Evolutionary conservation across 306 rosid species (phyloP), one percentile per base, ranked within the genome.

Genomic region (Corylus americana): DNA sequence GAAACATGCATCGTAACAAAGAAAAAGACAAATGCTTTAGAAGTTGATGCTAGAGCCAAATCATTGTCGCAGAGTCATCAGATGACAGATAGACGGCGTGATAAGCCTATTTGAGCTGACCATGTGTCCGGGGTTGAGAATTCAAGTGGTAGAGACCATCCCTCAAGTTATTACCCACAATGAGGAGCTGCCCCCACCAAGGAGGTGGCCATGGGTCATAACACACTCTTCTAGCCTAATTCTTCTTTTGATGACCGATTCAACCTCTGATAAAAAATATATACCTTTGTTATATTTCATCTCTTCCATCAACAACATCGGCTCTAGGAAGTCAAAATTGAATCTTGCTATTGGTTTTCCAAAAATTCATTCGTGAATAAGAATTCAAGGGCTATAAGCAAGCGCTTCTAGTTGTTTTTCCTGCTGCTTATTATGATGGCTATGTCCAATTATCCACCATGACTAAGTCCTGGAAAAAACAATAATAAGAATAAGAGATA

Each of bases 131-230:
- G 45, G 45, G 45, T 42, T 6, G 45, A 42, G 45, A 42, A 42
- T 42, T 6, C 8, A 42, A 42, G 45, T 39, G 35, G 4, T 37
- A 61, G 44, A 58, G 70, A 42, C 31, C 45, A 39, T 2, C 47
- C n/a, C 27, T 14, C 14, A 7, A 9, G 25, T 27, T 71, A 71
- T 42, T 27, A 58, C 14, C 6, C 50, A 71, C 69, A 4, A 27
- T 42, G 45, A 54, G 66, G 64, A 73, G 49, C 64, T 17, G 50
- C 29, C 66, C 49, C 50, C 66, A 71, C 75, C 11, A 71, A 42
- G 64, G 35, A 73, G 64, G 77, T 3, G 31, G 50, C 45, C 50
- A 55, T 37, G 10, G 55, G 49, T 59, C 71, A 59, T 75, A 59
- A 74, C 17, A 5, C 27, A 45, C 44, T 45, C 70, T 61, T 75